These are phyloP conservation scores for Myrmaecium sp. DNA, from an alignment of 2,329 filamentous ascomycete genomes.

Conservation along the genomic window DNA sequence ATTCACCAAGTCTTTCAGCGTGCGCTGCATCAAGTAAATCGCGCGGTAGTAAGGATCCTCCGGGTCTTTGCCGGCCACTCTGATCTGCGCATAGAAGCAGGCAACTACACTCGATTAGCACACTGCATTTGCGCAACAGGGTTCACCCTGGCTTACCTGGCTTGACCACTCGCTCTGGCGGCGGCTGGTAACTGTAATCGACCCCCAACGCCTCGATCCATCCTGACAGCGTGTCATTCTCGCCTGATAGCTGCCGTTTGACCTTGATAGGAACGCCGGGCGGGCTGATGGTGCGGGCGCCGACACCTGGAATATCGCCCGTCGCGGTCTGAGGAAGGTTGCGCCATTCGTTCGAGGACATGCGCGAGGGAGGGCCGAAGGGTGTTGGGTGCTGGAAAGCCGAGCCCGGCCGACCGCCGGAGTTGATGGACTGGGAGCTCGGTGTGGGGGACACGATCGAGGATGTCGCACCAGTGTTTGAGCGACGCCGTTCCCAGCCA, in stretches of 20 bases:
- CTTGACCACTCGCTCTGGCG: conserved; percentile 52
- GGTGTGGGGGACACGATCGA: conserved; percentile 34
- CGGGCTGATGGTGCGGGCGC: conserved; percentile 25
- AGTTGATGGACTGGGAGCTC: conserved; percentile 28
- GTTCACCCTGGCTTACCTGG: conserved; percentile 31
- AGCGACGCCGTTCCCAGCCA: conserved; percentile 33
- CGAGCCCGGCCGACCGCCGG: conserved; percentile 22
- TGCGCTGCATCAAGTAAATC: conserved; percentile 68
- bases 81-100: conserved; percentile 65
- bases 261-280: conserved; percentile 38
- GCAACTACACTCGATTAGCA: conserved; percentile 42
- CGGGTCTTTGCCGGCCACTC: conserved; percentile 30
- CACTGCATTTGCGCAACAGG: too few relatives aligned
- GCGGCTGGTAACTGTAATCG: conserved; percentile 70
- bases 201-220: conserved; percentile 89
- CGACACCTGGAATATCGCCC: conserved; percentile 30
- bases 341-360: conserved; percentile 38
- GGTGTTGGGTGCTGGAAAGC: conserved; percentile 28
- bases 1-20: conserved; percentile 53
- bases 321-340: conserved; percentile 38
- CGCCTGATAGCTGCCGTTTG: conserved; percentile 37
- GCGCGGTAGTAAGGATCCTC: conserved; percentile 59
- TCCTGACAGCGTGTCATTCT: conserved; percentile 50
- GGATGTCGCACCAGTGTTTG: conserved; percentile 40
- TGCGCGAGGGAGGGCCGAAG: conserved; percentile 25